Evolutionary conservation across 164 flowering plant genomes (phyloP).

Genomic region (Tinospora cordifolia): DNA sequence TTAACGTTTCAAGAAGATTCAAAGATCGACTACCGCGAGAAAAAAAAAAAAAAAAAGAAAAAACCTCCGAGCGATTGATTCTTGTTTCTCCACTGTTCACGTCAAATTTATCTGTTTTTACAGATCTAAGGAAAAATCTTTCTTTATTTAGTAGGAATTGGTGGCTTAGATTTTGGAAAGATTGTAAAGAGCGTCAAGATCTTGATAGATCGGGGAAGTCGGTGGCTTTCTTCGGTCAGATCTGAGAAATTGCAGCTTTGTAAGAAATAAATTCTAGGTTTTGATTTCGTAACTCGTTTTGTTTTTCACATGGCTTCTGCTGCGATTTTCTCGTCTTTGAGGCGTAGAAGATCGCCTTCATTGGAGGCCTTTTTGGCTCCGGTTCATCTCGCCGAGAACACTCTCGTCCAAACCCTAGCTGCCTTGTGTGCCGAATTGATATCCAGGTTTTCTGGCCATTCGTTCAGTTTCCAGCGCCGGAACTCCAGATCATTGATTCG

Average conservation of each 20-base stretch:
- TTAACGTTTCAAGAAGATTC: constrained; percentile 6
- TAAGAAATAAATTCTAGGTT: constrained; percentile 1
- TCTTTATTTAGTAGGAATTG: no score
- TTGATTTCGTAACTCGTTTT: background rate
- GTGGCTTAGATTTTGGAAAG: background rate
- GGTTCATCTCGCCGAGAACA: constrained; percentile 49
- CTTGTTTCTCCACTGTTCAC: no score
- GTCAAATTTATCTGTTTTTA: background rate
- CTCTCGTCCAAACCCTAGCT: constrained; percentile 47
- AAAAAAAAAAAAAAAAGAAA: background rate
- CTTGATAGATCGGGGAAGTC: background rate
- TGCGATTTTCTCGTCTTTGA: constrained; percentile 60
- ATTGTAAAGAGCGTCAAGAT: background rate
- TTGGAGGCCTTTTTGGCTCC: constrained; percentile 78
- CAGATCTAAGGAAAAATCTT: background rate
- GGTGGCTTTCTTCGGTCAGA: background rate
- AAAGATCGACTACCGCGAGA: background rate
- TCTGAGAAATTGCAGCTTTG: background rate
- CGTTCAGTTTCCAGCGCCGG: constrained; percentile 48
- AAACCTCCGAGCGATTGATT: background rate
- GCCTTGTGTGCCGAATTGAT: constrained; percentile 40
- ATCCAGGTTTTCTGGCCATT: constrained; percentile 28
- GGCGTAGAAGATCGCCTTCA: constrained; percentile 71
- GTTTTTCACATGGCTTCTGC: constrained; percentile 51
- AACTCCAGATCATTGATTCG: constrained; percentile 56